phyloP scores from a whole-genome alignment of 345 rosid genomes.

The Iberis pinnata region DNA sequence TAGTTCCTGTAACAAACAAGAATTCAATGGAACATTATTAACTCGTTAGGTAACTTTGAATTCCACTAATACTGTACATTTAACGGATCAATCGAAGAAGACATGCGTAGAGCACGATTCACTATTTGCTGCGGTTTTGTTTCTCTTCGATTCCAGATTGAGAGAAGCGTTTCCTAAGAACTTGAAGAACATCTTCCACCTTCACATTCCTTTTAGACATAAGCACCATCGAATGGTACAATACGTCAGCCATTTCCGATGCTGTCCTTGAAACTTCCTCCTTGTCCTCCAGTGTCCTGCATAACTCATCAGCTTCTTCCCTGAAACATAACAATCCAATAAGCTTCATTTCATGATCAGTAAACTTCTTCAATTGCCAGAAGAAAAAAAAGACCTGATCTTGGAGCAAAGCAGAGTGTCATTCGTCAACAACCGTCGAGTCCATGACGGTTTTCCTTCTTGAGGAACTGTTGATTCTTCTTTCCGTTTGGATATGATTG shows the following conservation, averaged over 20 bases:
- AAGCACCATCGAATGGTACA: constrained; percentile 75
- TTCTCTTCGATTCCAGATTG: constrained; percentile 75
- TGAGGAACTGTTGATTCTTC: constrained; percentile 45
- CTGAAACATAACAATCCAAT: constrained; percentile 23
- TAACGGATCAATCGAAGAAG: too few species aligned
- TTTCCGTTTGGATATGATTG: constrained; percentile 57
- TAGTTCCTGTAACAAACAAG: too few species aligned
- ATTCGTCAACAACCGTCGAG: constrained; percentile 45
- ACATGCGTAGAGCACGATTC: too few species aligned
- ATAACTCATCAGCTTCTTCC: constrained; percentile 85
- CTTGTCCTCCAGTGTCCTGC: constrained; percentile 66
- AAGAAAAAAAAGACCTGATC: too few species aligned
- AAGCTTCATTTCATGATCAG: too few species aligned
- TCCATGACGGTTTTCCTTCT: constrained; percentile 79
- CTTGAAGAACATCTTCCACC: constrained; percentile 56
- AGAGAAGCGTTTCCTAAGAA: constrained; percentile 54
- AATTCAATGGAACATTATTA: too few species aligned
- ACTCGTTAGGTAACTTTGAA: too few species aligned
- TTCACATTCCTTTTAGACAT: constrained; percentile 45
- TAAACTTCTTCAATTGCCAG: too few species aligned
- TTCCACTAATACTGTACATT: too few species aligned
- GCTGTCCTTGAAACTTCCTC: constrained; percentile 52
- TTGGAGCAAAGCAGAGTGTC: constrained; percentile 49
- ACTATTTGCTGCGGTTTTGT: constrained; percentile 44
- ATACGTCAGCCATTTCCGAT: constrained; percentile 77